phyloP scores from a whole-genome alignment of 495 filamentous ascomycete species.

The Filosporella fistucella region DNA sequence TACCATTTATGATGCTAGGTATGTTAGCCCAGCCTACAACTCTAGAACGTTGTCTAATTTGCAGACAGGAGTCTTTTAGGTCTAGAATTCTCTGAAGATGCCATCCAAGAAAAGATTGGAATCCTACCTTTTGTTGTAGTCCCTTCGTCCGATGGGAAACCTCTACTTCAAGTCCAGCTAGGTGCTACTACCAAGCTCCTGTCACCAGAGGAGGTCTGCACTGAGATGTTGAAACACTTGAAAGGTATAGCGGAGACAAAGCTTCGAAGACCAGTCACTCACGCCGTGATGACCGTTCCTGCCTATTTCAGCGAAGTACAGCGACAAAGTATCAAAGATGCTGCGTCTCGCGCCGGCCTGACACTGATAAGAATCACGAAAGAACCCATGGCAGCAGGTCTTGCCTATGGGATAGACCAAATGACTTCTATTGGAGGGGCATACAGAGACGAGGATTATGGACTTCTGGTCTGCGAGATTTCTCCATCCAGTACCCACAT shows the following conservation, averaged over 20 bases:
- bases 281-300: slow-evolving; percentile 92
- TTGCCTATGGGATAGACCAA: slow-evolving; percentile 79
- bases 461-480: too few species aligned
- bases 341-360: slow-evolving; percentile 83
- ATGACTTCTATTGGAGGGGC: too few species aligned
- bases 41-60: slow-evolving; percentile 25
- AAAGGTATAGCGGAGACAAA: slow-evolving; percentile 91
- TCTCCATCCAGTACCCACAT: too few species aligned
- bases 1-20: slow-evolving; percentile 92
- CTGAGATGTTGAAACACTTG: slow-evolving; percentile 85
- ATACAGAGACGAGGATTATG: too few species aligned
- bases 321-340: slow-evolving; percentile 93
- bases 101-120: slow-evolving; percentile 74
- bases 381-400: slow-evolving; percentile 78
- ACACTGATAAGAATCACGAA: slow-evolving; percentile 95
- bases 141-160: slow-evolving; percentile 66
- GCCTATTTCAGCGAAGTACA: slow-evolving; percentile 98
- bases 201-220: slow-evolving; percentile 78
- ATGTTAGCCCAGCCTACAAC: slow-evolving; percentile 32
- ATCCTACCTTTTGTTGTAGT: slow-evolving; percentile 79
- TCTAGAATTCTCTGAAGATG: slow-evolving; percentile 78
- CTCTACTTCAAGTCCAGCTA: slow-evolving; percentile 69
- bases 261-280: slow-evolving; percentile 85
- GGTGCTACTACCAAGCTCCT: slow-evolving; percentile 63
- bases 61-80: slow-evolving; percentile 71